Percentiles rank a stretch among this genome's conserved stretches.
These are phyloP conservation scores for Gnaphalium uliginosum DNA, from an alignment of 129 eudicot species.

Conservation along the genomic window DNA sequence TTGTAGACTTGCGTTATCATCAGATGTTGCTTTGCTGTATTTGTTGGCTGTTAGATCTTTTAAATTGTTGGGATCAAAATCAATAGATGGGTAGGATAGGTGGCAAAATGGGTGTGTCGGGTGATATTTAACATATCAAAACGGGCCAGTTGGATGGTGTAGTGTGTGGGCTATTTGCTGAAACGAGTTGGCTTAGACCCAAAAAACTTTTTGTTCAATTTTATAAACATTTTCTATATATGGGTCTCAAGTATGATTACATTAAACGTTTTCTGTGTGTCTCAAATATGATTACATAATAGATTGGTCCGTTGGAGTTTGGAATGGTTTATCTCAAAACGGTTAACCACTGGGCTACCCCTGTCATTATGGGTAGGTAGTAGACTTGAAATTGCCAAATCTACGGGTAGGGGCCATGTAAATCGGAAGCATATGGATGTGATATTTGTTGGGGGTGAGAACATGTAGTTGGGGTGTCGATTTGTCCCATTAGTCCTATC, in stretches of 20 bases:
- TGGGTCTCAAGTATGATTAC: no score
- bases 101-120: neutral
- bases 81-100: neutral
- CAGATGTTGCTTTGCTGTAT: neutral
- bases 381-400: neutral
- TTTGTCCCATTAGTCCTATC: neutral
- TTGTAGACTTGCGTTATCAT: neutral
- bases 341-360: no score
- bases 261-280: no score
- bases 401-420: neutral
- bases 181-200: no score
- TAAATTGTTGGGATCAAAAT: neutral
- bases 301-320: no score
- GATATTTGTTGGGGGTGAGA: neutral
- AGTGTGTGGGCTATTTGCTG: neutral
- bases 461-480: neutral
- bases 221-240: no score
- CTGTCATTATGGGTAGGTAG: no score
- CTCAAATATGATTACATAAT: no score
- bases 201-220: no score
- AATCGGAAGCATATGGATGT: slow-evolving; percentile 7
- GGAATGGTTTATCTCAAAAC: no score
- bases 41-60: neutral
- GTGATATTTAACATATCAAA: neutral
- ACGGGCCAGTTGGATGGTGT: neutral